These are phyloP conservation scores for Inonotus obliquus DNA, from an alignment of 1,284 basidiomycete genomes.

Conservation along the genomic window DNA sequence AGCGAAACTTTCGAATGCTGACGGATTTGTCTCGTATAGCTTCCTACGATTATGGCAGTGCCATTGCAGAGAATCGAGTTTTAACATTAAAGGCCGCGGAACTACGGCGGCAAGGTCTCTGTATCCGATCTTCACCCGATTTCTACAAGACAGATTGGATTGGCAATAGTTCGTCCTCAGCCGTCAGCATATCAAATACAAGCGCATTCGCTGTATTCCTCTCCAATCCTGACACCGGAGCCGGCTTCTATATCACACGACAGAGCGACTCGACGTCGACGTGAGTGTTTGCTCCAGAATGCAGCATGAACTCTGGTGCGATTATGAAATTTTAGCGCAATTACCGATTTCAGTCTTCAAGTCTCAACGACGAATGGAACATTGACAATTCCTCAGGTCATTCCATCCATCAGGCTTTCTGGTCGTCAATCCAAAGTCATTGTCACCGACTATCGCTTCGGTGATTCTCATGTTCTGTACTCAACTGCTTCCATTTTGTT, in stretches of 20 bases:
- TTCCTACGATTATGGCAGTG: constrained; percentile 24
- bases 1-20: background rate
- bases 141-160: constrained; percentile 76
- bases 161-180: constrained; percentile 47
- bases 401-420: constrained; percentile 47
- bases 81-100: constrained; percentile 67
- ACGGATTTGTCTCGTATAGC: constrained; percentile 23
- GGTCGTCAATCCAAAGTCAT: constrained; percentile 66
- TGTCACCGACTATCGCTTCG: constrained; percentile 25
- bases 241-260: constrained; percentile 67
- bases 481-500: constrained; percentile 47
- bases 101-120: constrained; percentile 69
- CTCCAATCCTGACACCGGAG: constrained; percentile 56
- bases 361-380: constrained; percentile 49
- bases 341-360: constrained; percentile 41
- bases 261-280: constrained; percentile 62
- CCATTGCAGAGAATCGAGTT: constrained; percentile 51
- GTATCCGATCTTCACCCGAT: constrained; percentile 67
- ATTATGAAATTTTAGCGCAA: constrained; percentile 32
- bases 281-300: constrained; percentile 34
- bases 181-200: constrained; percentile 43
- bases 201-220: constrained; percentile 59
- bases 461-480: constrained; percentile 30
- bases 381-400: constrained; percentile 50
- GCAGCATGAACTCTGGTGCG: background rate